Base-by-base conservation (phyloP, 805 yeast genomes). In the Hanseniaspora singularis region DNA sequence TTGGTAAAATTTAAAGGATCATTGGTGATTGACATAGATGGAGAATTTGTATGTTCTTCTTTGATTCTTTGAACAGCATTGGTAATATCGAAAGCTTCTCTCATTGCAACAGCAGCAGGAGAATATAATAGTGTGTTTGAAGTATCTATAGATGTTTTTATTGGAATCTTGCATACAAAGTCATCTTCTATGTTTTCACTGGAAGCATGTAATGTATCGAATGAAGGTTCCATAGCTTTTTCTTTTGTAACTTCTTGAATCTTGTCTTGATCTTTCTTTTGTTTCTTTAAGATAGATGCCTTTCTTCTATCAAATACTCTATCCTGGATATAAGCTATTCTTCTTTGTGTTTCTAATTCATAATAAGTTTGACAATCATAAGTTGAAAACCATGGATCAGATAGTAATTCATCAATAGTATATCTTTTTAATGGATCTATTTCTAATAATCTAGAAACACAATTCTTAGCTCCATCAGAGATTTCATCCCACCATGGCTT, bases 401-500 rank as follows among this genome's bases (percentile, higher is more conserved):
- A 60, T 54, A 81, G 66, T 24, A 83, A 67, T 51, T 82, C 79
- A 40, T 78, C 79, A 37, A 81, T 72, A 2, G 82, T 74, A 52
- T 79, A 81, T 55, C 94, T 68, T 45, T 70, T 71, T 11, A 67
- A 66, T 1, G 92, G 88, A 58, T 83, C 77, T 14, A 80, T 81
- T 23, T 79, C 78, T 52, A 83, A 66, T 60, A 83, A 68, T 55
- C 73, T 76, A 3, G 72, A 63, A 12, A 83, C 83, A 55, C 83
- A 71, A 54, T 72, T 72, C 57, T 81, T 83, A 23, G 87, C 88
- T 31, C 77, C 85, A 33, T 59, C 63, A 42, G 80, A 71, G 30
- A 83, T 79, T 58, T 83, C 94, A 62, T 82, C 92, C 85, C 92
- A 83, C 94, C 94, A 83, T 1, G 94, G 94, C 50, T 73, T 65